A percentile compares a stretch with the other conserved stretches of the same genome.
These are phyloP conservation scores for Ophiostoma sp. DNA, from an alignment of 2,329 filamentous ascomycete genomes.

Conservation along the genomic window DNA sequence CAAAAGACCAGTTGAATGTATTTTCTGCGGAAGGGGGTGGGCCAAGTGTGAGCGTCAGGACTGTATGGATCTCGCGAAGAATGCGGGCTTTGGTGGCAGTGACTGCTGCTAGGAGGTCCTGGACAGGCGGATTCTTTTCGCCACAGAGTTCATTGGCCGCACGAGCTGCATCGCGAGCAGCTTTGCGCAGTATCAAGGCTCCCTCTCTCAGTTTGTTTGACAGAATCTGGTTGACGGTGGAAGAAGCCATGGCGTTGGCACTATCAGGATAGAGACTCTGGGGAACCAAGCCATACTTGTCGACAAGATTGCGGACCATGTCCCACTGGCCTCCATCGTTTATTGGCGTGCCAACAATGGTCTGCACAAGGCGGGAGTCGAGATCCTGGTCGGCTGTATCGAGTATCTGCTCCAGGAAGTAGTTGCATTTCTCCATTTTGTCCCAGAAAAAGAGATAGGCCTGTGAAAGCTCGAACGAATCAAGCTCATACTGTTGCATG, in stretches of 20 bases:
- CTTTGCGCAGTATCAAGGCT: conserved; percentile 62
- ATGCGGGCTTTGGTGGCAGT: conserved; percentile 62
- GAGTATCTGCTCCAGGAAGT: conserved; percentile 78
- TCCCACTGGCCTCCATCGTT: conserved; percentile 87
- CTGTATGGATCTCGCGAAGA: conserved; percentile 72
- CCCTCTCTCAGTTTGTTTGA: conserved; percentile 85
- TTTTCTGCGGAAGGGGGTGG: conserved; percentile 65
- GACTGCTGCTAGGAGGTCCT: conserved; percentile 35
- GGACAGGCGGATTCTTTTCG: conserved; percentile 7
- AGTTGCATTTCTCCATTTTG: conserved; percentile 88
- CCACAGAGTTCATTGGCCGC: conserved; percentile 31
- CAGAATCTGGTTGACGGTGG: conserved; percentile 65
- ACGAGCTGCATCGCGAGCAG: conserved; percentile 33
- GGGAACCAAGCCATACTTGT: conserved; percentile 84
- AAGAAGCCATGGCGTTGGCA: conserved; percentile 69
- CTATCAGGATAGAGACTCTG: conserved; percentile 76
- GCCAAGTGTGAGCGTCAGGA: conserved; percentile 77
- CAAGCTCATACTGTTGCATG: conserved; percentile 75
- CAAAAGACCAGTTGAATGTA: conserved; percentile 75
- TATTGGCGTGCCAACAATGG: conserved; percentile 61
- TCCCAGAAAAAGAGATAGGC: conserved; percentile 90
- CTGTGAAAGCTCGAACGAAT: conserved; percentile 79
- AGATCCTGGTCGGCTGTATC: conserved; percentile 66
- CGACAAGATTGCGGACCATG: conserved; percentile 80
- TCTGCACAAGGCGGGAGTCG: conserved; percentile 67